Evolutionary conservation across 2,329 filamentous ascomycete species (phyloP).

Genomic region (Aspergillus fijiensis): DNA sequence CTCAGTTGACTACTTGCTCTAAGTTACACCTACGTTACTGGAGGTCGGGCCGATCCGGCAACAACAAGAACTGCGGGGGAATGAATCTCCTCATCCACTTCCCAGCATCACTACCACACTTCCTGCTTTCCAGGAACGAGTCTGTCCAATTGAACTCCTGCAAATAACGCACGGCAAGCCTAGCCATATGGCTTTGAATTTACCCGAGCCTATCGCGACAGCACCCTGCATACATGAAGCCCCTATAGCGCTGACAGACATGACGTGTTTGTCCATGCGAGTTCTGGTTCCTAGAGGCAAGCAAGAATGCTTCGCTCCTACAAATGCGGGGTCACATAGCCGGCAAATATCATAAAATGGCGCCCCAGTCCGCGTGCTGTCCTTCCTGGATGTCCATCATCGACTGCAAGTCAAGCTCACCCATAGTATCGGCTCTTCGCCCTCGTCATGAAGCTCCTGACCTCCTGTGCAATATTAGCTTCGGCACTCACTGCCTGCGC

Average conservation of each 20-base stretch:
- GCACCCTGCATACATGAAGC: neutral
- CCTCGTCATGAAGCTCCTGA: neutral
- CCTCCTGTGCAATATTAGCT: neutral
- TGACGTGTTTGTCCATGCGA: neutral
- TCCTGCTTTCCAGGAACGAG: neutral
- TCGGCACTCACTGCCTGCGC: neutral
- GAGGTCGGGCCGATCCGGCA: too few relatives aligned
- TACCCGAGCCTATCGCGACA: neutral
- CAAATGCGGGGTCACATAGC: neutral
- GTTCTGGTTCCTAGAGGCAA: neutral
- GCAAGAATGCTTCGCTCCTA: neutral
- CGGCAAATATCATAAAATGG: neutral
- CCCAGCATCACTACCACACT: neutral
- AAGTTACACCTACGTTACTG: too few relatives aligned
- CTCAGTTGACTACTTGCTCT: too few relatives aligned
- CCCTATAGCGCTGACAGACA: neutral
- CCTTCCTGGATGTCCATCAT: too few relatives aligned
- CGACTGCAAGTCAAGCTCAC: too few relatives aligned
- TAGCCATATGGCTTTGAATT: neutral
- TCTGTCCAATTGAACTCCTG: neutral
- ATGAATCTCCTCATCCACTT: neutral
- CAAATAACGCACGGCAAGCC: neutral
- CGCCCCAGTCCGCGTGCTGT: too few relatives aligned
- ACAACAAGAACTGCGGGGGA: neutral
- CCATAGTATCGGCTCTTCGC: neutral